Evolutionary conservation across 164 flowering plant species (phyloP), one percentile per base, ranked within the genome.

Genomic region (Warburgia ugandensis): DNA sequence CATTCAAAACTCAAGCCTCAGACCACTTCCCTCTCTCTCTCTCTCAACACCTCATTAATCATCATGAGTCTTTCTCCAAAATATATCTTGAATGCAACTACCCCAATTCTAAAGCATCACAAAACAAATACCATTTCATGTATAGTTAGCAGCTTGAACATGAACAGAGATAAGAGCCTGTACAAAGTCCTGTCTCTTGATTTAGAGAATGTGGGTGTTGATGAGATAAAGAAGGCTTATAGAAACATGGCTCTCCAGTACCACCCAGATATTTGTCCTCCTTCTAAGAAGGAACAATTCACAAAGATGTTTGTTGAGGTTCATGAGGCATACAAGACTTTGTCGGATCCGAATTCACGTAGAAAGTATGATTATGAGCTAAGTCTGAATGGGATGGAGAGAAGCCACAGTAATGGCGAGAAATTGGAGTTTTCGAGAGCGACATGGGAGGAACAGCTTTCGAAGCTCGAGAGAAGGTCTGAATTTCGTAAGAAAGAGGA

Each of bases 261-360:
- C 27, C 77, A 73, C 48, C 77, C 73, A 7, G 77, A 73, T 52
- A 69, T 63, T 38, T 66, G 64, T 38, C 54, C 42, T 26, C 62
- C 60, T 39, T 46, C 66, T 1, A 45, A 10, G 30, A 66, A 52
- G 56, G 65, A 66, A 37, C 74, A 73, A 16, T 66, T 50, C 8
- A 64, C 69, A 9, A 45, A 31, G n/a, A 17, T 19, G 29, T 69
- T 73, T 33, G 35, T 73, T 6, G 57, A 69, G 63, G 53, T 63
- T 26, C 59, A 54, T 17, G 13, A 40, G 50, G 72, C 72, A 4
- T 66, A 69, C 48, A 56, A 67, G 54, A 59, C 67, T 3, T 65
- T 73, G 3, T 73, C 71, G 2, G 69, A 73, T 39, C 69, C 71
- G 1, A 44, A 14, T 29, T 61, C 46, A 2, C 60, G 74, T 2